A percentile compares a stretch with the other conserved stretches of the same genome.
These are phyloP conservation scores for Ophiostoma perfectum DNA, from an alignment of 2,329 filamentous ascomycete genomes.

Conservation along the genomic window DNA sequence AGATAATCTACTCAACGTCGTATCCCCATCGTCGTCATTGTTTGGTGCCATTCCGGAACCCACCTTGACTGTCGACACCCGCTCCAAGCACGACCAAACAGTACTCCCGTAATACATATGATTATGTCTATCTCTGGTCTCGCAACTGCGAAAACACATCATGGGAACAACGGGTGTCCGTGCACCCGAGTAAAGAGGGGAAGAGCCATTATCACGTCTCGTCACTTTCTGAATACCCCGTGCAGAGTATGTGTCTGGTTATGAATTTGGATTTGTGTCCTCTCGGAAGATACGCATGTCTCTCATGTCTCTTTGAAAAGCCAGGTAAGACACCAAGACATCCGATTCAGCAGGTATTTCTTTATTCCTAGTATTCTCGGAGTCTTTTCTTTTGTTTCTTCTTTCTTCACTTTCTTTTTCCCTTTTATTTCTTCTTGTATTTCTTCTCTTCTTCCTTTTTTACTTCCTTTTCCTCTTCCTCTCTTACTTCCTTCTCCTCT, in stretches of 20 bases:
- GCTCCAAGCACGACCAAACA: background rate
- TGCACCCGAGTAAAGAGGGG: slow-evolving; percentile 10
- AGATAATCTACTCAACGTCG: background rate
- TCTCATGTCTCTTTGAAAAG: background rate
- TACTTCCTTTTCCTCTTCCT: background rate
- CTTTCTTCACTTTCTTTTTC: background rate
- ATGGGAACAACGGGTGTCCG: slow-evolving; percentile 6
- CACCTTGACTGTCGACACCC: background rate
- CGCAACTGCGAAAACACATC: slow-evolving; percentile 2
- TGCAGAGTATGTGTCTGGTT: background rate
- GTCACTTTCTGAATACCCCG: background rate
- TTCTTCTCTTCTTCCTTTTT: background rate
- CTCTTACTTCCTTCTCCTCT: background rate
- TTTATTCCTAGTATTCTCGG: no score
- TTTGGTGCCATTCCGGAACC: background rate
- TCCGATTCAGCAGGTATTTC: no score
- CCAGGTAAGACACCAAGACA: no score
- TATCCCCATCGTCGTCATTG: background rate
- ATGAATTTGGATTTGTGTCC: background rate
- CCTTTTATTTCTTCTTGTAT: background rate
- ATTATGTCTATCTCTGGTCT: background rate
- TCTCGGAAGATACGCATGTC: background rate
- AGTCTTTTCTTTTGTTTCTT: background rate
- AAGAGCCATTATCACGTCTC: background rate
- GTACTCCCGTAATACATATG: no score